phyloP scores from a whole-genome alignment of 495 filamentous ascomycete genomes.

The Neurospora sp. region DNA sequence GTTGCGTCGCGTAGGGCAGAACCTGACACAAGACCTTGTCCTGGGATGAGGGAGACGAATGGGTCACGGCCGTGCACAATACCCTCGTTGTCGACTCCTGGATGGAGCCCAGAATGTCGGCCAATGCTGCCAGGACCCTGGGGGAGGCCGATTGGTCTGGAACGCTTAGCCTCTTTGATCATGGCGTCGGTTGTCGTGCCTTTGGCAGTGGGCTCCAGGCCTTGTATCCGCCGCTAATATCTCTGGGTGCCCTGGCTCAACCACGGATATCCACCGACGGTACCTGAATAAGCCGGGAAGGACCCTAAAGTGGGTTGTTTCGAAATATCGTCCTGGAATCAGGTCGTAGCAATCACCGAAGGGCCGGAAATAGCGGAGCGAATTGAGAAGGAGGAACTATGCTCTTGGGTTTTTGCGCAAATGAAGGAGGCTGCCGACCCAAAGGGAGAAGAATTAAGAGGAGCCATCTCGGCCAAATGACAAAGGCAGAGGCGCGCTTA shows the following conservation, averaged over 20 bases:
- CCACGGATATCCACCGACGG: not conserved
- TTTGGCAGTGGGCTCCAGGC: slow-evolving; percentile 1
- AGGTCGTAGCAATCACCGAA: slow-evolving; percentile 12
- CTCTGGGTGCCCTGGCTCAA: not conserved
- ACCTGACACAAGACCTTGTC: slow-evolving; percentile 38
- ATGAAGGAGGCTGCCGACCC: slow-evolving; percentile 5
- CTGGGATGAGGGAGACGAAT: slow-evolving; percentile 23
- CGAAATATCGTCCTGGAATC: slow-evolving; percentile 14
- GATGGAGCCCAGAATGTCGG: slow-evolving; percentile 6
- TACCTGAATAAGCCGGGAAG: slow-evolving; percentile 1
- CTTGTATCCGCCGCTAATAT: not conserved
- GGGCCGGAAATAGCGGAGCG: slow-evolving; percentile 11
- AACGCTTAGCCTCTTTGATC: slow-evolving; percentile 22
- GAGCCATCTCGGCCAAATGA: not conserved
- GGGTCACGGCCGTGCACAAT: slow-evolving; percentile 24
- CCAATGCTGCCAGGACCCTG: not conserved
- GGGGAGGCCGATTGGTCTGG: slow-evolving; percentile 9
- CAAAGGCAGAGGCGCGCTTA: not conserved
- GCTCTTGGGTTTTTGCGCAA: slow-evolving; percentile 1
- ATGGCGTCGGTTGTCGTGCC: slow-evolving; percentile 14
- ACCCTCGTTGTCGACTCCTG: slow-evolving; percentile 17
- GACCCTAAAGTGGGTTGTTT: slow-evolving; percentile 11
- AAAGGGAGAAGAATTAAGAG: slow-evolving; percentile 4
- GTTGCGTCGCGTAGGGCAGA: slow-evolving; percentile 22
- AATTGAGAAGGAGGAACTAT: slow-evolving; percentile 16